phyloP scores from a whole-genome alignment of 2,329 filamentous ascomycete genomes.

The Colletotrichum melonis region DNA sequence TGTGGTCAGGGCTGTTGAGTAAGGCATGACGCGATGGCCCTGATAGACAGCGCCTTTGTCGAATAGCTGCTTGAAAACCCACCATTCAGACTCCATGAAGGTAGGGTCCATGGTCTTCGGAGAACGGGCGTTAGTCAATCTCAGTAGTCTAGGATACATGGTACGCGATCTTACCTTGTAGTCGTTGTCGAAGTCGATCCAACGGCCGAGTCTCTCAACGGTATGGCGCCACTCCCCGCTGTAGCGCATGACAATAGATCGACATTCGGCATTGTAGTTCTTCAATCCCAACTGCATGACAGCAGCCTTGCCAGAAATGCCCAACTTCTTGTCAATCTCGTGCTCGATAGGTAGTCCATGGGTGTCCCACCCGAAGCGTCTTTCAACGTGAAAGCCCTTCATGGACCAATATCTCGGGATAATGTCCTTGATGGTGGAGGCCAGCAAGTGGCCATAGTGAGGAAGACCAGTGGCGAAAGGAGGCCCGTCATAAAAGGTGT shows the following conservation, averaged over 20 bases:
- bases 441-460: conserved; percentile 80
- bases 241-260: conserved; percentile 93
- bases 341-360: conserved; percentile 96
- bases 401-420: conserved; percentile 98
- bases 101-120: conserved; percentile 86
- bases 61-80: conserved; percentile 94
- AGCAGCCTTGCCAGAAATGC: conserved; percentile 87
- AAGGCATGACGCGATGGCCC: conserved; percentile 93
- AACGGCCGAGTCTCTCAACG: conserved; percentile 88
- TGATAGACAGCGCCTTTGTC: conserved; percentile 92
- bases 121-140: conserved; percentile 32
- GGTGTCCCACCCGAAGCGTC: conserved; percentile 94
- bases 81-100: conserved; percentile 98
- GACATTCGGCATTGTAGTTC: conserved; percentile 92
- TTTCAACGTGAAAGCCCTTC: conserved; percentile 93
- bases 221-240: conserved; percentile 88
- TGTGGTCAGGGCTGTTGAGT: conserved; percentile 73
- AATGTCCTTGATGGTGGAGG: conserved; percentile 97
- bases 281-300: conserved; percentile 88
- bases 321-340: conserved; percentile 96
- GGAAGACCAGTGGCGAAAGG: conserved; percentile 80
- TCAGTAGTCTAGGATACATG: not conserved
- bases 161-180: conserved; percentile 74
- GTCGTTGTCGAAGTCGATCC: conserved; percentile 98
- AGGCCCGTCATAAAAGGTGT: conserved; percentile 94